These are phyloP conservation scores for Auricularia sp. DNA, from an alignment of 768 basidiomycete genomes.

Conservation along the genomic window DNA sequence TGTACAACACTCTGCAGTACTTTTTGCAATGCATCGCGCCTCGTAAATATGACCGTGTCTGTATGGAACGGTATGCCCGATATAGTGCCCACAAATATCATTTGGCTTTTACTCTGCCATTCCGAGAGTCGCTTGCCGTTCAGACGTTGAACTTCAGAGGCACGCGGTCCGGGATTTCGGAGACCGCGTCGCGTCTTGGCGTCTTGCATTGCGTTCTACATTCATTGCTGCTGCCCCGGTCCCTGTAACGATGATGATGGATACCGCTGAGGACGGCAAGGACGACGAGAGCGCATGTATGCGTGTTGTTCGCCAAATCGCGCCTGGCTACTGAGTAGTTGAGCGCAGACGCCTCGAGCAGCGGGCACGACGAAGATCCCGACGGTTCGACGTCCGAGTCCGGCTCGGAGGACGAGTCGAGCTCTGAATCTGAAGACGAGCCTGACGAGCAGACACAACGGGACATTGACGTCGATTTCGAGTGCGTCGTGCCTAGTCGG, in stretches of 20 bases:
- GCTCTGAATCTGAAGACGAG: not conserved
- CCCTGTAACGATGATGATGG: not conserved
- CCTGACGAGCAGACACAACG: conserved; percentile 14
- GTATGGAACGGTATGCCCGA: no score
- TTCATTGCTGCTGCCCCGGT: not conserved
- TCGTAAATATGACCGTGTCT: no score
- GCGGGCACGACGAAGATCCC: not conserved
- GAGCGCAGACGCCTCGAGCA: no score
- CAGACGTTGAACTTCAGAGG: not conserved
- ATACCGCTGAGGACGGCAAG: not conserved
- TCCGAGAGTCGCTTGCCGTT: no score
- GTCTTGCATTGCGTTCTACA: not conserved
- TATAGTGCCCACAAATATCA: no score
- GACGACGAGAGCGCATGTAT: not conserved
- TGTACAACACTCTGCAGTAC: no score
- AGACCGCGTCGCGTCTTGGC: not conserved
- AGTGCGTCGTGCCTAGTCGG: conserved; percentile 19
- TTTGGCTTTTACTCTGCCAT: no score
- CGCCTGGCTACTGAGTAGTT: not conserved
- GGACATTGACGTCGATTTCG: conserved; percentile 50
- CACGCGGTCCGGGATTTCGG: not conserved
- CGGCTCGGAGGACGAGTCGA: not conserved
- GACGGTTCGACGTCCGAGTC: not conserved
- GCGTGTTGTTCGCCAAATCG: not conserved
- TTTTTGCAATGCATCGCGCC: no score